Conservation (phyloP, 768 basidiomycete species). For the Rhodotorula kratochvilovae region DNA sequence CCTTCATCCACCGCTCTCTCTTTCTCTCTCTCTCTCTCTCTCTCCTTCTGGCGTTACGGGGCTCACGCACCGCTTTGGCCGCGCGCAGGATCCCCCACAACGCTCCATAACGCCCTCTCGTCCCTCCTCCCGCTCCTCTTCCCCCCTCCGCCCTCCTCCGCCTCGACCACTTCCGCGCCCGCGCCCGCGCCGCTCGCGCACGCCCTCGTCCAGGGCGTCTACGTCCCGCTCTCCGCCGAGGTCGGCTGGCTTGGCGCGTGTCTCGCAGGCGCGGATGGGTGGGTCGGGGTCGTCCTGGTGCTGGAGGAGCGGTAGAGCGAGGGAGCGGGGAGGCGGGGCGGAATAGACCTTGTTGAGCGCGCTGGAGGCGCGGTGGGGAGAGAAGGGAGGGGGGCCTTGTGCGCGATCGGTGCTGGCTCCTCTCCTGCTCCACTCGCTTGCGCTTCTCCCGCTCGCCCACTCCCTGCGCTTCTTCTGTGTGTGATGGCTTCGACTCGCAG, state of each 20-base stretch:
- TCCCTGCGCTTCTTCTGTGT: too few relatives aligned
- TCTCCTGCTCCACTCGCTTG: neutral
- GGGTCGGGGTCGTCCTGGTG: slow-evolving; percentile 50
- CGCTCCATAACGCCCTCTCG: slow-evolving; percentile 64
- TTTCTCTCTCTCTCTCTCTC: neutral
- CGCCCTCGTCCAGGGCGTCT: slow-evolving; percentile 77
- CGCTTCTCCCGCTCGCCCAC: neutral
- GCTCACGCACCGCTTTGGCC: too few relatives aligned
- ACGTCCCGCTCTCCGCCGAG: slow-evolving; percentile 76
- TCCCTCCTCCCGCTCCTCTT: slow-evolving; percentile 73
- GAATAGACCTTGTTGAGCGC: neutral
- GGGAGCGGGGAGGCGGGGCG: neutral
- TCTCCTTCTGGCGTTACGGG: neutral
- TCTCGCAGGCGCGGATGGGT: slow-evolving; percentile 88
- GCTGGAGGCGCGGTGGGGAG: neutral
- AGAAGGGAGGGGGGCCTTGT: neutral
- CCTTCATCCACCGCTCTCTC: too few relatives aligned
- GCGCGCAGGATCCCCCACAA: slow-evolving; percentile 62
- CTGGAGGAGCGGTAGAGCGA: slow-evolving; percentile 1
- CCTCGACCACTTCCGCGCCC: neutral
- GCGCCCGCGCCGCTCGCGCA: slow-evolving; percentile 55
- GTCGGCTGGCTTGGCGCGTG: slow-evolving; percentile 92
- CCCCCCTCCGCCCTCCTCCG: slow-evolving; percentile 48
- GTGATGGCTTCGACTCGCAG: too few relatives aligned
- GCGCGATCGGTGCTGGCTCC: too few relatives aligned